These are phyloP conservation scores for Scytalidium lignicola DNA, from an alignment of 2,329 filamentous ascomycete genomes.

Conservation along the genomic window DNA sequence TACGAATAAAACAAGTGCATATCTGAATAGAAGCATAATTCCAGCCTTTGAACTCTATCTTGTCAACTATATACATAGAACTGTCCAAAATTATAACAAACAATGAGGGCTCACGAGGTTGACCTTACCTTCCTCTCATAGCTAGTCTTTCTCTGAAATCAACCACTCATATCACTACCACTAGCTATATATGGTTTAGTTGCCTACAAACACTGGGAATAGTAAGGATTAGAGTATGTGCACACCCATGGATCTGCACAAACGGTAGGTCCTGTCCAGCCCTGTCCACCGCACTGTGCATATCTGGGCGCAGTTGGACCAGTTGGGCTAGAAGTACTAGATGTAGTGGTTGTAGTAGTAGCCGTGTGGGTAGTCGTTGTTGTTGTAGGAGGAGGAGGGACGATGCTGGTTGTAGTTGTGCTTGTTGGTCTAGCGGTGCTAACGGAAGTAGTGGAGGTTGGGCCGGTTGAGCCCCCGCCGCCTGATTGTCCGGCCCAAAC, in stretches of 20 bases:
- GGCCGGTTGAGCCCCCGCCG: slow-evolving; percentile 1
- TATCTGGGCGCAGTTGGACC: neutral
- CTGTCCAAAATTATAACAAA: no score
- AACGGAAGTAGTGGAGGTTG: neutral
- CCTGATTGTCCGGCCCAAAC: slow-evolving; percentile 17
- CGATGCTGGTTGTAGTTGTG: neutral
- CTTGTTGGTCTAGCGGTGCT: neutral
- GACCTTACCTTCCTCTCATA: no score
- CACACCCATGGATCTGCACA: neutral
- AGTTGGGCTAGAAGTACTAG: neutral
- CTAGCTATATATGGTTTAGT: no score
- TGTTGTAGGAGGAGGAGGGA: neutral
- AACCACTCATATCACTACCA: no score
- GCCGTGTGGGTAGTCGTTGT: slow-evolving; percentile 1
- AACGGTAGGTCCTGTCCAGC: slow-evolving; percentile 1
- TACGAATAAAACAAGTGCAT: no score
- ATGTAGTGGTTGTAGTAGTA: neutral
- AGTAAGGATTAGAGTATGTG: slow-evolving; percentile 1
- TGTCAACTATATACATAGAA: no score
- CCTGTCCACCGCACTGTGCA: slow-evolving; percentile 15
- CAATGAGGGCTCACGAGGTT: no score
- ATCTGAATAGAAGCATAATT: no score
- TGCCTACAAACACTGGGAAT: slow-evolving; percentile 1
- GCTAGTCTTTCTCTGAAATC: no score
- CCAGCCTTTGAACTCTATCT: no score